phyloP scores from a whole-genome alignment of 2,329 filamentous ascomycete genomes.

The Fusarium sp. region DNA sequence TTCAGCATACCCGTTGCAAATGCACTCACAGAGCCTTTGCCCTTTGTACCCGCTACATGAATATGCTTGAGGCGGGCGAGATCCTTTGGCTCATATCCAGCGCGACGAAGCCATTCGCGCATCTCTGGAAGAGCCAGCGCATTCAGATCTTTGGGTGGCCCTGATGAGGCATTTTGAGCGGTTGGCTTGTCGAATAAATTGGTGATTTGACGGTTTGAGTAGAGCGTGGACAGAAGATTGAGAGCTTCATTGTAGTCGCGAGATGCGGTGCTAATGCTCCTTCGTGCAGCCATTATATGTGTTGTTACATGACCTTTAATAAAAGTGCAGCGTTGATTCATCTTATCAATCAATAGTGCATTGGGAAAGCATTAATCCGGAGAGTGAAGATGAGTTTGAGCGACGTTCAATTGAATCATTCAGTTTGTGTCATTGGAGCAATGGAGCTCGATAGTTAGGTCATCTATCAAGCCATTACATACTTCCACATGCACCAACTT shows the following conservation, averaged over 20 bases:
- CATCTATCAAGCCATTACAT: background rate
- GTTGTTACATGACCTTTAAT: background rate
- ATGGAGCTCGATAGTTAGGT: background rate
- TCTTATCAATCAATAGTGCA: background rate
- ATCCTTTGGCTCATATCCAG: conserved; percentile 72
- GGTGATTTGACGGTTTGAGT: conserved; percentile 79
- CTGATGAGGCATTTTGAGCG: conserved; percentile 43
- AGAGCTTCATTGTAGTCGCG: conserved; percentile 75
- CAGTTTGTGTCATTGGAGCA: background rate
- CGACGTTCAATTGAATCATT: background rate
- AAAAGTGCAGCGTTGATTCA: conserved; percentile 1
- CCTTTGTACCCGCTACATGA: conserved; percentile 93
- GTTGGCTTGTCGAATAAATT: conserved; percentile 58
- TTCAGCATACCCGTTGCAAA: conserved; percentile 84
- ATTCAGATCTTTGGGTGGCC: conserved; percentile 70
- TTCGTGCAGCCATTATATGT: conserved; percentile 5
- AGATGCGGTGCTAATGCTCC: conserved; percentile 31
- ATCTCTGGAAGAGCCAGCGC: conserved; percentile 83
- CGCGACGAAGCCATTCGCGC: conserved; percentile 78
- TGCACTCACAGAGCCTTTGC: conserved; percentile 89
- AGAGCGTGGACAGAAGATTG: conserved; percentile 77
- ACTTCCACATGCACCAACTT: background rate
- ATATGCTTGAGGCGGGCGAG: conserved; percentile 66
- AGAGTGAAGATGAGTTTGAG: background rate
- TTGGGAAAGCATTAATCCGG: background rate